Evolutionary conservation across 2,329 filamentous ascomycete genomes (phyloP), one percentile per base, ranked within the genome.

Genomic region (Exophiala alcalophila): DNA sequence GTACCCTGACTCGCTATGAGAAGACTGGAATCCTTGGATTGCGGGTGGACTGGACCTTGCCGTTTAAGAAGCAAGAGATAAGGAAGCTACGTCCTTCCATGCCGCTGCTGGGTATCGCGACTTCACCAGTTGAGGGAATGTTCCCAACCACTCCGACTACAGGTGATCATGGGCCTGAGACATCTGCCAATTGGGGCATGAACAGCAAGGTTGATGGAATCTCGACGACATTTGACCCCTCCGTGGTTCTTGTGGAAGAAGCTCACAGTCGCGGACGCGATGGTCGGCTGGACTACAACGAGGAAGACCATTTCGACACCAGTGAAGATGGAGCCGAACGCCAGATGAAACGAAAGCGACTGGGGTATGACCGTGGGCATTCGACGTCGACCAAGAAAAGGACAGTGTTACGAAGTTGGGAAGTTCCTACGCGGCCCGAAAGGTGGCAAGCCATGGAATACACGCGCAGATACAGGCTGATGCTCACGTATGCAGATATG

Each of bases 401-500:
- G 18, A 37, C 34, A 7, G 49, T 52, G 38, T 12, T 24, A 6
- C 34, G 52, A 12, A 28, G 24, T 5, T 56, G 55, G 51, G 24
- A 37, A 12, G 23, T 33, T n/a, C 47, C 50, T 8, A 50, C 49
- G 40, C 19, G 31, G 14, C 44, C 52, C 20, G 51, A 59, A 42
- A 27, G 53, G 28, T 70, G 68, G 65, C 63, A 64, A 27, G 62
- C 65, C 10, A 60, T 57, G 35, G 64, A 66, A 29, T 60, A 61
- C 14, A 69, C 64, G 11, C 67, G 70, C 14, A 63, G 65, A 30
- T 73, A 72, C 49, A 59, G 80, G 19, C 50, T 83, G 14, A 58
- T 83, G 49, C 61, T 83, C 55, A 70, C 71, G 46, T 83, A 74
- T 57, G 61, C 60, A 11, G 74, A 83, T 57, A 70, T 78, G 49